Base-by-base conservation (phyloP, 2,329 filamentous ascomycete genomes). In the Sclerotinia glacialis region DNA sequence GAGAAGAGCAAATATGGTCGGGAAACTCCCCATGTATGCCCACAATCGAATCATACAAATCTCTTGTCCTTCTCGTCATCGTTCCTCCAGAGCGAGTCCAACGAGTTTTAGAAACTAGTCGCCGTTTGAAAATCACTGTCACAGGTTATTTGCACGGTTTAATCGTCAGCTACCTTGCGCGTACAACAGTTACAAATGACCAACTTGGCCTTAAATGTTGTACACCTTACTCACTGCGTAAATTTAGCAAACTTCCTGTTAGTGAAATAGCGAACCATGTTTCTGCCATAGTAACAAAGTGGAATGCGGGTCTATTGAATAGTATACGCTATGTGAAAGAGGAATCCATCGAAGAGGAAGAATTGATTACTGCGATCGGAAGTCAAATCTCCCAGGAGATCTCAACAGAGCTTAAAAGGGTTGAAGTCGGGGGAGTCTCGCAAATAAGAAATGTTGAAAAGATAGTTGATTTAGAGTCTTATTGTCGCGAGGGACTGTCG, bases 181-280 rank as follows among this genome's bases (percentile, higher is more conserved):
- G 52, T 5, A 44, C 44, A 4, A 18, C 69, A 37, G 53, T 67
- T 3, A 16, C 46, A 12, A 64, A 67, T n/a, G 9, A 61, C 18
- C 44, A 49, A 5, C 67, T 68, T 23, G n/a, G 42, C 6, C 23
- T 68, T 16, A 37, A 42, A 42, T 52, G 53, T 11, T 34, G 40
- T 26, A 74, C 69, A 0, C 72, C 72, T 14, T 71, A 68, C 53
- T 72, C 72, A 28, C 69, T 73, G 53, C 71, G 71, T 2, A 53
- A 56, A 4, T 70, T 72, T 44, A 70, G 68, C 40, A 40, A 50
- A 1, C 34, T 66, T 1, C 53, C 70, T 2, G 34, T 66, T 7
- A 58, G 66, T 21, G 72, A 71, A 14, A 70, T 74, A 3, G 67
- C 68, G n/a, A 72, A 73, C 56, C 71, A 74, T 54, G 64, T 72